These are phyloP conservation scores for Acanthamoeba culbertsoni DNA, from an alignment of 208 protist genomes.

Conservation along the genomic window DNA sequence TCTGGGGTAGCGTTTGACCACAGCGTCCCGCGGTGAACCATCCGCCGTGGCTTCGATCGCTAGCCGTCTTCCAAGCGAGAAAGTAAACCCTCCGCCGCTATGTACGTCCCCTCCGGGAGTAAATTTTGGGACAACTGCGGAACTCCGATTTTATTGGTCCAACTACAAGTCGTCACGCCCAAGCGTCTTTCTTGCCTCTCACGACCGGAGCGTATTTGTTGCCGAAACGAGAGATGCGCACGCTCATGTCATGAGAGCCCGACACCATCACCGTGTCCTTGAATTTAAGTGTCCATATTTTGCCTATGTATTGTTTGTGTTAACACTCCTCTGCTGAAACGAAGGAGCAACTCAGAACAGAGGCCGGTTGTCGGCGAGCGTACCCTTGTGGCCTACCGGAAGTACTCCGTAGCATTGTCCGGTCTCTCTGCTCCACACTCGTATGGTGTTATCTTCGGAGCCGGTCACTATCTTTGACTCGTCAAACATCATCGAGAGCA, in stretches of 20 bases:
- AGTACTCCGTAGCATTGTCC: background rate
- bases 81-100: background rate
- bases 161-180: too few species aligned
- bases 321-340: background rate
- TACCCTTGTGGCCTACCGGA: slow-evolving; percentile 36
- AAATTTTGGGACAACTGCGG: background rate
- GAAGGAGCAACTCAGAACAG: background rate
- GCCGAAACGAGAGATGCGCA: slow-evolving; percentile 20
- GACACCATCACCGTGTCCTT: background rate
- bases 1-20: slow-evolving; percentile 27
- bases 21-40: background rate
- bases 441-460: background rate
- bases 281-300: slow-evolving; percentile 42
- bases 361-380: background rate
- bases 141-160: background rate
- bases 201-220: too few species aligned
- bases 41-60: slow-evolving; percentile 30
- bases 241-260: slow-evolving; percentile 35
- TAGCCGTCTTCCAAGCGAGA: background rate
- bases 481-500: slow-evolving; percentile 53
- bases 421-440: background rate
- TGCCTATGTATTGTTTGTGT: background rate
- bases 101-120: background rate
- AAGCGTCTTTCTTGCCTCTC: background rate
- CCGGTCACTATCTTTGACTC: slow-evolving; percentile 35